phyloP scores from a whole-genome alignment of 805 yeast genomes.

The Aciculoconidium aculeatum region DNA sequence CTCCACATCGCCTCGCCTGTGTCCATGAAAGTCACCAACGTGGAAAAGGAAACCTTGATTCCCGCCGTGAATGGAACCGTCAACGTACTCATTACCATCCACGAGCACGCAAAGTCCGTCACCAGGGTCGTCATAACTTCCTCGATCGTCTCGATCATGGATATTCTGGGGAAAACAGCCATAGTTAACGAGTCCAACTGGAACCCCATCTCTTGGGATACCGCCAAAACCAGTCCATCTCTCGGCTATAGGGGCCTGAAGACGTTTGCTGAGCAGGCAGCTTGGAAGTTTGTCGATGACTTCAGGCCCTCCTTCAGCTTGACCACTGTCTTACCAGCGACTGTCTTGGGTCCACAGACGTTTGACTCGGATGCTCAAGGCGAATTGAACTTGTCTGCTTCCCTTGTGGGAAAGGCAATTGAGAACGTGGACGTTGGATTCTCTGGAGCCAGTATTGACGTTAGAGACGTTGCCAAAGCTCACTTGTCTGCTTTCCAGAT shows the following conservation, averaged over 20 bases:
- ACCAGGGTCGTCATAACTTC: constrained; percentile 20
- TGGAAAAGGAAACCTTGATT: too few species aligned
- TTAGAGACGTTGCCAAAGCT: too few species aligned
- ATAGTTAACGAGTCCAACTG: constrained; percentile 42
- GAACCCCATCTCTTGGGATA: constrained; percentile 50
- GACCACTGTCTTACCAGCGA: constrained; percentile 33
- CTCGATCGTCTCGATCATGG: constrained; percentile 21
- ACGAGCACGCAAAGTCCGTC: constrained; percentile 12
- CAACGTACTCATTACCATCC: constrained; percentile 16
- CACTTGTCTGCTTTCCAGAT: too few species aligned
- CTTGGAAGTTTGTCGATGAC: constrained; percentile 47
- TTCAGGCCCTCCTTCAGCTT: constrained; percentile 23
- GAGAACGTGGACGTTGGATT: too few species aligned
- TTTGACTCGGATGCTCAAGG: constrained; percentile 24
- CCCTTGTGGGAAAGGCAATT: too few species aligned
- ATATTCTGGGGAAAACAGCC: constrained; percentile 4
- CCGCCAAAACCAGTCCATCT: constrained; percentile 29
- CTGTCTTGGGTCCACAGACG: constrained; percentile 38
- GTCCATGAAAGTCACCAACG: too few species aligned
- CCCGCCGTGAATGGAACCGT: constrained; percentile 30
- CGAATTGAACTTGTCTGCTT: too few species aligned
- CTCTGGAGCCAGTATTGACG: too few species aligned
- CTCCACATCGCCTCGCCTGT: too few species aligned
- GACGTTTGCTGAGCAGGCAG: constrained; percentile 53
- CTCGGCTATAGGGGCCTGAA: constrained; percentile 55